Conservation (phyloP, 805 yeast species). For the Yamadazyma takamatsuzukensis region DNA sequence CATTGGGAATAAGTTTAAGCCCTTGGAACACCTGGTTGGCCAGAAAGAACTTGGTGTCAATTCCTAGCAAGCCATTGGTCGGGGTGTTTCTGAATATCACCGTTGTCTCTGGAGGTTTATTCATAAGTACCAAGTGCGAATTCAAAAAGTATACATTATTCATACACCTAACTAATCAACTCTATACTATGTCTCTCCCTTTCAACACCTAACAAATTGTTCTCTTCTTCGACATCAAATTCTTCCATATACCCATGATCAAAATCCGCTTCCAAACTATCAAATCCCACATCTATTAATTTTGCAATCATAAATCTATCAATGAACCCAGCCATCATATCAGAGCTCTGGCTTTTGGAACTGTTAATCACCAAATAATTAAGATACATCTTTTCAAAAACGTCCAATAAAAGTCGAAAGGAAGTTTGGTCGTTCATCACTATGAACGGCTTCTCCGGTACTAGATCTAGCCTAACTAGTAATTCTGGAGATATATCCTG, state of each 20-base stretch:
- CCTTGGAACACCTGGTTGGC: slow-evolving; percentile 42
- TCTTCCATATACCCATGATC: slow-evolving; percentile 11
- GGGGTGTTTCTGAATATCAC: slow-evolving; percentile 14
- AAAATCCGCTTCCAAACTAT: slow-evolving; percentile 14
- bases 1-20: slow-evolving; percentile 47
- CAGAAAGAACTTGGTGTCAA: slow-evolving; percentile 48
- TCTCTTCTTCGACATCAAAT: slow-evolving; percentile 21
- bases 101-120: slow-evolving; percentile 22
- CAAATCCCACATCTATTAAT: slow-evolving; percentile 26
- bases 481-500: slow-evolving; percentile 7
- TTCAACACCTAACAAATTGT: slow-evolving; percentile 7
- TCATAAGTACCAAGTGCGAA: slow-evolving; percentile 6
- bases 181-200: slow-evolving; percentile 26
- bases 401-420: slow-evolving; percentile 28
- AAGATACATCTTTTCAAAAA: slow-evolving; percentile 35
- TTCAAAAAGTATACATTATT: background rate
- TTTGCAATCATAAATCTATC: slow-evolving; percentile 34
- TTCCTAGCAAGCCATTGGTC: slow-evolving; percentile 32
- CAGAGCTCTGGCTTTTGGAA: slow-evolving; percentile 6
- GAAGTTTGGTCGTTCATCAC: slow-evolving; percentile 29
- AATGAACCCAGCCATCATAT: slow-evolving; percentile 31
- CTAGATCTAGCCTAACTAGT: slow-evolving; percentile 13
- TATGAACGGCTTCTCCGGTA: slow-evolving; percentile 20
- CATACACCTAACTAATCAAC: slow-evolving; percentile 20
- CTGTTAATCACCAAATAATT: slow-evolving; percentile 30